A percentile compares a stretch with the other conserved stretches of the same genome.
Evolutionary conservation across 352 stramenopile genomes (phyloP).

Genomic region (Phytopythium boreale): DNA sequence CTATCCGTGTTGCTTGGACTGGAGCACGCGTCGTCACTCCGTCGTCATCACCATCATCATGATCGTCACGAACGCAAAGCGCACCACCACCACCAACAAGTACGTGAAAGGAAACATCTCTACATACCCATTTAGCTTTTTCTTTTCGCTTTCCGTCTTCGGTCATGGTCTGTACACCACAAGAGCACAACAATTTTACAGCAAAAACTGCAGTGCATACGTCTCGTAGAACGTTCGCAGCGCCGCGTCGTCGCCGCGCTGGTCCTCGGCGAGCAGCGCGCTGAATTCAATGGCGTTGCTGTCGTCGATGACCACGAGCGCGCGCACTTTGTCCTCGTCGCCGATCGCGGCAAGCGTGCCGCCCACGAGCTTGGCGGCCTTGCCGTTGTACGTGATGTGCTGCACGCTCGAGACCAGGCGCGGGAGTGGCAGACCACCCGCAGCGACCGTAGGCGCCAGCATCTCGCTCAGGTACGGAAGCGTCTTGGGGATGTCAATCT

Average conservation of each 20-base stretch:
- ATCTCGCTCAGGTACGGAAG: conserved; percentile 70
- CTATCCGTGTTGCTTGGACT: too few species aligned
- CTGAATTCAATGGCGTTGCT: conserved; percentile 27
- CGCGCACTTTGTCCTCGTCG: conserved; percentile 40
- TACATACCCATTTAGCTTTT: conserved; percentile 1
- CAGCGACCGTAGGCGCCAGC: conserved; percentile 55
- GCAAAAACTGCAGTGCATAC: conserved; percentile 40
- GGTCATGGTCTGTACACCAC: background rate
- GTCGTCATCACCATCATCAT: background rate
- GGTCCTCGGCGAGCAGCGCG: conserved; percentile 35
- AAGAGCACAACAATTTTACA: conserved; percentile 7
- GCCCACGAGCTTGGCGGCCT: conserved; percentile 59
- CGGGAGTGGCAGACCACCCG: conserved; percentile 33
- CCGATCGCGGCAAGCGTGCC: conserved; percentile 39
- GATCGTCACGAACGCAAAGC: background rate
- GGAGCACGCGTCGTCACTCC: too few species aligned
- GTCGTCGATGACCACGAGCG: conserved; percentile 21
- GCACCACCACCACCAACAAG: background rate
- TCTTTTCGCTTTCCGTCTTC: background rate
- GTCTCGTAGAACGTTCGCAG: conserved; percentile 40
- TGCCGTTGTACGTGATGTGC: conserved; percentile 54
- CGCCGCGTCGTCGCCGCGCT: conserved; percentile 27
- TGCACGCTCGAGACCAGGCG: conserved; percentile 43
- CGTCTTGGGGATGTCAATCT: conserved; percentile 79
- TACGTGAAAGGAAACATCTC: background rate